Conservation (phyloP, 768 basidiomycete genomes). For the Naematelia aurantialba region DNA sequence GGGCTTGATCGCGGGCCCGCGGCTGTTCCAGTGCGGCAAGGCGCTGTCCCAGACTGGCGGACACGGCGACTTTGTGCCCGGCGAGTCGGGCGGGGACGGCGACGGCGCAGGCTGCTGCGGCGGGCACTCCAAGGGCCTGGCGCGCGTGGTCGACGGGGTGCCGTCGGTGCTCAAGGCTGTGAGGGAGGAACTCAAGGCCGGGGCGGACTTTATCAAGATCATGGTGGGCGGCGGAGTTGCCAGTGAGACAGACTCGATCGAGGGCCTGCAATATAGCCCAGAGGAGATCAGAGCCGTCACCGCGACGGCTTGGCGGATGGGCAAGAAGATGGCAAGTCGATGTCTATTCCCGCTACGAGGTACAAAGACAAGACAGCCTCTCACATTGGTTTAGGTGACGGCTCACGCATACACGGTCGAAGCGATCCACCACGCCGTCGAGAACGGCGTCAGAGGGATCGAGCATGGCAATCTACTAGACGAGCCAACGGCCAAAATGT, state of each 20-base stretch:
- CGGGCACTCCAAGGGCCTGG: slow-evolving; percentile 46
- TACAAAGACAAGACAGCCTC: too few relatives aligned
- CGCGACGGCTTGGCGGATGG: slow-evolving; percentile 53
- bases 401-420: slow-evolving; percentile 52
- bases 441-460: slow-evolving; percentile 55
- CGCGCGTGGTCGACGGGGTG: slow-evolving; percentile 52
- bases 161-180: slow-evolving; percentile 51
- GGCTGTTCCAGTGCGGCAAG: slow-evolving; percentile 53
- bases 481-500: slow-evolving; percentile 51
- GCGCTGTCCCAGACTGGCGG: slow-evolving; percentile 54
- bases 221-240: slow-evolving; percentile 53
- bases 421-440: slow-evolving; percentile 54
- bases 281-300: slow-evolving; percentile 55
- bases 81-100: slow-evolving; percentile 22
- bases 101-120: slow-evolving; percentile 50
- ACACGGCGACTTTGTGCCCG: slow-evolving; percentile 50
- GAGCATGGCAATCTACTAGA: slow-evolving; percentile 57
- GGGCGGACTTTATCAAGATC: slow-evolving; percentile 54
- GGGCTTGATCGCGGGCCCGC: slow-evolving; percentile 49
- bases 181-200: slow-evolving; percentile 52
- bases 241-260: slow-evolving; percentile 54
- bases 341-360: too few relatives aligned
- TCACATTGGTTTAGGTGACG: slow-evolving; percentile 24
- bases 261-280: slow-evolving; percentile 54
- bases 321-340: slow-evolving; percentile 35